Evolutionary conservation across 768 basidiomycete genomes (phyloP), one percentile per base, ranked within the genome.

Genomic region (Phaeolepiota aurea): DNA sequence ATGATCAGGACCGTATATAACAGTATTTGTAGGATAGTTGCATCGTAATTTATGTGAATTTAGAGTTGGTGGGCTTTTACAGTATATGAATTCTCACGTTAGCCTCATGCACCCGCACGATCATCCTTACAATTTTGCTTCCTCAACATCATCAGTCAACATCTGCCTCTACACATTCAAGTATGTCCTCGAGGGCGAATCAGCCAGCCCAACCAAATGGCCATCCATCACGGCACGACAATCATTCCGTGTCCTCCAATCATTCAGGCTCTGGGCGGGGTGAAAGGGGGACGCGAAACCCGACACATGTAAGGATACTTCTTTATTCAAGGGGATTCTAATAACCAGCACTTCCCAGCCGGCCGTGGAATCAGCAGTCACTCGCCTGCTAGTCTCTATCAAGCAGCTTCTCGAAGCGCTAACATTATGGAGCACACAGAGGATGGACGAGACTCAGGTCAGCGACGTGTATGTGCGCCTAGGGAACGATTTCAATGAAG

Each of bases 391-490:
- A 18, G 90, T 99, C 2, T 82, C 91, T 20, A 98, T 97, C 48
- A 94, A 97, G 58, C 79, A 87, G 47, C 77, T 99, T n/a, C 72
- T 99, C 25, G 92, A 96, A 57, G 73, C 86, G 1, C 71, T 96
- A 41, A 89, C 87, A 4, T 65, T 75, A 64, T 96, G 91, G 91
- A 87, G 86, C 58, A 69, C 69, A 44, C 61, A 74, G 45, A 71
- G 78, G 51, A 72, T 85, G 51, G 69, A 78, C 42, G 91, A 94
- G 56, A 64, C 61, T 32, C 71, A 87, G 49, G 91, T 99, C 56
- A 96, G 92, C 71, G 90, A 97, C 60, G 87, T 96, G 40, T 99
- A 99, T 61, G 96, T 99, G 40, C 78, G 81, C 41, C 71, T 99
- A 16, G 96, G 96, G 16, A 97, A 98, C 61, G 93, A 96, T 56